These are phyloP conservation scores for Sechiopsis laciniata DNA, from an alignment of 306 rosid genomes.

Conservation along the genomic window DNA sequence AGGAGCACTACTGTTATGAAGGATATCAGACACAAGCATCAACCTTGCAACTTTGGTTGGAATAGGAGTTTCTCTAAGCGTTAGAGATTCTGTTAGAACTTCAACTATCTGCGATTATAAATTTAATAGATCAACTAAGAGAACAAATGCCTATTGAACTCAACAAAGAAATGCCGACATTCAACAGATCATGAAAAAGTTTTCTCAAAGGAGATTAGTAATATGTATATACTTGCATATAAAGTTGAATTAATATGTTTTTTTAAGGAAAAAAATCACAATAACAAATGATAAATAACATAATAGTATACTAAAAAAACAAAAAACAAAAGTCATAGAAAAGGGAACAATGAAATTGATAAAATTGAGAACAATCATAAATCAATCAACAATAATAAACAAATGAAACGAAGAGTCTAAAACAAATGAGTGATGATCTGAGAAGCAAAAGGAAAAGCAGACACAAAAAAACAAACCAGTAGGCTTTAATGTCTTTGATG, in stretches of 20 bases:
- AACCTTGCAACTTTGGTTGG: conserved; percentile 99
- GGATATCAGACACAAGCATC: conserved; percentile 98
- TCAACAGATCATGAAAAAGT: too few species aligned
- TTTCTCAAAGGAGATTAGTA: too few species aligned
- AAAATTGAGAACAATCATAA: background rate
- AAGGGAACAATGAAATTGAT: too few species aligned
- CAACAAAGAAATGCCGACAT: too few species aligned
- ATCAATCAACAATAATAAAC: background rate
- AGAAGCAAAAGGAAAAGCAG: conserved; percentile 14
- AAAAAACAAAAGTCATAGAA: too few species aligned
- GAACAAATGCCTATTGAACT: background rate
- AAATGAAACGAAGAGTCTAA: background rate
- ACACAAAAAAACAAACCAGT: background rate
- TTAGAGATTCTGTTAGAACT: conserved; percentile 93
- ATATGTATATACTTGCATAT: too few species aligned
- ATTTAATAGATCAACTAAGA: conserved; percentile 18
- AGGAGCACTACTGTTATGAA: conserved; percentile 99
- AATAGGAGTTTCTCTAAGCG: conserved; percentile 95
- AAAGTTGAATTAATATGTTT: too few species aligned
- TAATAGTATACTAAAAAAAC: too few species aligned
- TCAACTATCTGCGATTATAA: conserved; percentile 77
- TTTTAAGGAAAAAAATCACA: too few species aligned
- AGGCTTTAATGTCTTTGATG: background rate
- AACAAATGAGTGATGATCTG: background rate
- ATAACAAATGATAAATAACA: too few species aligned